These are phyloP conservation scores for Sarocladium kiliense DNA, from an alignment of 2,329 filamentous ascomycete species.

Conservation along the genomic window DNA sequence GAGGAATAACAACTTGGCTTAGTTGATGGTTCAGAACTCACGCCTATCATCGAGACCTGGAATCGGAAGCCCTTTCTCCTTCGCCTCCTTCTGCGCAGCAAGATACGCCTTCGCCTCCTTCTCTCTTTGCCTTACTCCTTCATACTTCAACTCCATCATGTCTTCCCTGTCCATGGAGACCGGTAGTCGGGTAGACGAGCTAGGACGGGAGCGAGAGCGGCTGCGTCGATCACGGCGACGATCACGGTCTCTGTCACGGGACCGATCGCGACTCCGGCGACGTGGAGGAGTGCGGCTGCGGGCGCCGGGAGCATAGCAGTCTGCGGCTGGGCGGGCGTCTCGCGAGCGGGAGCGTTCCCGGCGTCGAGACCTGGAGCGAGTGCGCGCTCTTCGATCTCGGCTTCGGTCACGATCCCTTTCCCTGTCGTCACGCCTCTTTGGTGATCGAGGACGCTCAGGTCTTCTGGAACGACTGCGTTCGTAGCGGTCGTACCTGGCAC, in stretches of 20 bases:
- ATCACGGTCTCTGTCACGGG: slow-evolving; percentile 16
- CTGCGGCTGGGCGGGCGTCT: slow-evolving; percentile 17
- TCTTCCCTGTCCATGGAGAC: slow-evolving; percentile 37
- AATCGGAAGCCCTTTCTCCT: slow-evolving; percentile 52
- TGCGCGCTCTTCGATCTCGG: slow-evolving; percentile 23
- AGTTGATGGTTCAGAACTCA: background rate
- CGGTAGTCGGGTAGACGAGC: slow-evolving; percentile 10
- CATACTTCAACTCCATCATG: slow-evolving; percentile 53
- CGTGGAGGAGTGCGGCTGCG: slow-evolving; percentile 17
- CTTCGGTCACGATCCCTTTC: slow-evolving; percentile 20
- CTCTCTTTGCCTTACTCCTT: slow-evolving; percentile 57
- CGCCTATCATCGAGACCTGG: slow-evolving; percentile 52
- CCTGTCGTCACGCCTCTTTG: slow-evolving; percentile 11
- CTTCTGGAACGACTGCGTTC: slow-evolving; percentile 29
- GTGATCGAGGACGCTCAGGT: slow-evolving; percentile 28
- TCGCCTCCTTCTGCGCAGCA: slow-evolving; percentile 55
- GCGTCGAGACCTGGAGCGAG: slow-evolving; percentile 21
- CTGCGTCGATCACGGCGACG: slow-evolving; percentile 18
- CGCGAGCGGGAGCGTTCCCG: slow-evolving; percentile 26
- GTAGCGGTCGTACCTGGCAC: slow-evolving; percentile 24
- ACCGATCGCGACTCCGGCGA: slow-evolving; percentile 20
- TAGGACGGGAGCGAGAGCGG: slow-evolving; percentile 40
- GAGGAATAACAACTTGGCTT: no score
- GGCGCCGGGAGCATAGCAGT: slow-evolving; percentile 27
- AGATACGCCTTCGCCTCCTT: slow-evolving; percentile 61